Conservation (phyloP, 495 filamentous ascomycete genomes). For the Aspergillus carlsbadensis region DNA sequence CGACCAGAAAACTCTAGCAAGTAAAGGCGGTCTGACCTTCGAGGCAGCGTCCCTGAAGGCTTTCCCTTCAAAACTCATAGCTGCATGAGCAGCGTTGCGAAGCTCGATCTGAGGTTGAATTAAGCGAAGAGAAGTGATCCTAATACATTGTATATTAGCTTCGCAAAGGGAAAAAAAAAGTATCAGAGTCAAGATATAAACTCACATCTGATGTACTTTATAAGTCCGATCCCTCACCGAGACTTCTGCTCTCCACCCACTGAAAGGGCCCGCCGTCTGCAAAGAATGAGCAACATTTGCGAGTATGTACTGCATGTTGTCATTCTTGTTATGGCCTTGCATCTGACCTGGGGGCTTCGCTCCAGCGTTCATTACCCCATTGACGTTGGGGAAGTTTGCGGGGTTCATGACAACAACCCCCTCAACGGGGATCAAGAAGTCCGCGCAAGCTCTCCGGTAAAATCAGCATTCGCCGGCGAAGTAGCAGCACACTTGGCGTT, state of each 20-base stretch:
- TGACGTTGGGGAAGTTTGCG: conserved; percentile 45
- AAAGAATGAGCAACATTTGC: conserved; percentile 37
- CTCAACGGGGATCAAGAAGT: conserved; percentile 44
- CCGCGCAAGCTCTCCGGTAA: conserved; percentile 32
- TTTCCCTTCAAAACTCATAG: conserved; percentile 48
- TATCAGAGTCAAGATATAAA: conserved; percentile 6
- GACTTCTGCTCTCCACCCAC: conserved; percentile 49
- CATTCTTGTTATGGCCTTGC: conserved; percentile 31
- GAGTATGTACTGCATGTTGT: conserved; percentile 37
- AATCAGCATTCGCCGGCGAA: conserved; percentile 44
- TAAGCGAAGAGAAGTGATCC: conserved; percentile 50
- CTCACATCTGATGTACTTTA: conserved; percentile 50
- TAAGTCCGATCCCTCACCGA: conserved; percentile 35
- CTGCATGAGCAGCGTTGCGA: conserved; percentile 39
- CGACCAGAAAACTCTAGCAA: neutral
- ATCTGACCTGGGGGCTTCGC: conserved; percentile 38
- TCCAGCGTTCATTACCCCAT: conserved; percentile 39
- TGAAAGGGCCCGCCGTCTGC: conserved; percentile 37
- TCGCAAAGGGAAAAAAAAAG: conserved; percentile 1
- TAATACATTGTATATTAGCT: conserved; percentile 13
- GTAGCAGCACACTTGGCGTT: conserved; percentile 11
- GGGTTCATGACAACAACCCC: conserved; percentile 53
- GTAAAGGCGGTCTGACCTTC: conserved; percentile 29
- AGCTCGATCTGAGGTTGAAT: conserved; percentile 49
- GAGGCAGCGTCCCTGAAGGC: conserved; percentile 46